A percentile compares a stretch with the other conserved stretches of the same genome.
phyloP scores from a whole-genome alignment of 306 rosid genomes.

The Prunus davidiana region DNA sequence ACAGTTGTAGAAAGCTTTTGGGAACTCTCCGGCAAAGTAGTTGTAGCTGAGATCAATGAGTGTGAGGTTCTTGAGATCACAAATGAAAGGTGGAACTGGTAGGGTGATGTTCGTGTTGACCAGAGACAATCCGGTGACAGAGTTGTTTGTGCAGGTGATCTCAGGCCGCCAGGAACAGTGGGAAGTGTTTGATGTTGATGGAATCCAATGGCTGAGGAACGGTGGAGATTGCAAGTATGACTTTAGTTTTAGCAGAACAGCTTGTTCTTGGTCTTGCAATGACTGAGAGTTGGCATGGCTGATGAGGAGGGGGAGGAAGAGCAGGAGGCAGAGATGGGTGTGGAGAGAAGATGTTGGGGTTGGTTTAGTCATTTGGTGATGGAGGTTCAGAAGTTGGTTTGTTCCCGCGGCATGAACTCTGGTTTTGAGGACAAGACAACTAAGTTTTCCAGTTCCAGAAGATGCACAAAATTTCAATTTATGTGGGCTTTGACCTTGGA shows the following conservation, averaged over 20 bases:
- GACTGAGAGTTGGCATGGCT: conserved; percentile 33
- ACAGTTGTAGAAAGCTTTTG: conserved; percentile 49
- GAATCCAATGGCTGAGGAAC: conserved; percentile 42
- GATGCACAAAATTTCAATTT: no score
- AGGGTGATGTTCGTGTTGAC: conserved; percentile 2
- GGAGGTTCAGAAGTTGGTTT: background rate
- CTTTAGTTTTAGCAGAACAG: conserved; percentile 39
- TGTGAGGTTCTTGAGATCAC: conserved; percentile 61
- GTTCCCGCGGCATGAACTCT: background rate
- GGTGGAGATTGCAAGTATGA: conserved; percentile 40
- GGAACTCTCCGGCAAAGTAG: conserved; percentile 46
- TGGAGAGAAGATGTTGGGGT: background rate
- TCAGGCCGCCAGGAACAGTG: conserved; percentile 64
- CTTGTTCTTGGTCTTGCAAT: conserved; percentile 45
- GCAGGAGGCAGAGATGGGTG: conserved; percentile 8
- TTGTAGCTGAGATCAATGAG: conserved; percentile 34
- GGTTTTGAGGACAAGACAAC: background rate
- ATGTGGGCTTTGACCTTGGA: no score
- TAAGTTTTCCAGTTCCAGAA: no score
- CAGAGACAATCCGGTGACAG: conserved; percentile 40
- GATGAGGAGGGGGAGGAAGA: conserved; percentile 17
- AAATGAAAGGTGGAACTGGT: conserved; percentile 56
- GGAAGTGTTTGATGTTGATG: conserved; percentile 34
- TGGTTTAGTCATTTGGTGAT: conserved; percentile 26
- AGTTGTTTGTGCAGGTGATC: conserved; percentile 43